These are phyloP conservation scores for Leccinum disarticulatum DNA, from an alignment of 768 basidiomycete species.

Conservation along the genomic window DNA sequence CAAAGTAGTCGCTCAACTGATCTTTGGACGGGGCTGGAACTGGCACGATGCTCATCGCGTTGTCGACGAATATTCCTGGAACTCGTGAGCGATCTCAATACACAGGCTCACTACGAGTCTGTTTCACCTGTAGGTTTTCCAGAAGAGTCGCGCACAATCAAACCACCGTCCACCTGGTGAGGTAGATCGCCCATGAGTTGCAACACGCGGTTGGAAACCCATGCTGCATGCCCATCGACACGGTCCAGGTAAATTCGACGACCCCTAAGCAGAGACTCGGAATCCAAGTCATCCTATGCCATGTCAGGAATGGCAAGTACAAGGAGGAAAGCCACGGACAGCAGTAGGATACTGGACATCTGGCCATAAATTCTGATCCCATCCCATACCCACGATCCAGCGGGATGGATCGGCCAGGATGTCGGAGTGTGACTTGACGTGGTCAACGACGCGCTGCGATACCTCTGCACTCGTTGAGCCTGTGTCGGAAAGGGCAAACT, in stretches of 20 bases:
- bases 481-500: too few relatives aligned
- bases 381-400: constrained; percentile 89
- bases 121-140: constrained; percentile 68
- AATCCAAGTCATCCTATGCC: constrained; percentile 66
- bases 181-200: constrained; percentile 64
- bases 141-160: constrained; percentile 59
- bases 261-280: constrained; percentile 62
- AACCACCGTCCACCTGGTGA: constrained; percentile 64
- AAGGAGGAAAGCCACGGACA: constrained; percentile 38
- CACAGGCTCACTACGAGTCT: background rate
- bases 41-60: constrained; percentile 77
- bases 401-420: constrained; percentile 47
- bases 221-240: constrained; percentile 82
- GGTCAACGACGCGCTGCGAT: constrained; percentile 55
- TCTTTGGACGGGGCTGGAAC: constrained; percentile 58
- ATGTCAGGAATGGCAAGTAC: background rate
- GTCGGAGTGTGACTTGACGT: constrained; percentile 59
- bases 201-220: constrained; percentile 80
- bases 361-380: constrained; percentile 88
- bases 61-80: constrained; percentile 78
- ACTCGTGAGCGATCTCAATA: background rate
- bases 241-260: constrained; percentile 73
- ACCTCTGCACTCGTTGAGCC: constrained; percentile 47
- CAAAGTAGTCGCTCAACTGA: constrained; percentile 60
- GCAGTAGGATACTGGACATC: constrained; percentile 67